Base-by-base conservation (phyloP, 2,329 filamentous ascomycete genomes). In the Trichoderma polysporum region DNA sequence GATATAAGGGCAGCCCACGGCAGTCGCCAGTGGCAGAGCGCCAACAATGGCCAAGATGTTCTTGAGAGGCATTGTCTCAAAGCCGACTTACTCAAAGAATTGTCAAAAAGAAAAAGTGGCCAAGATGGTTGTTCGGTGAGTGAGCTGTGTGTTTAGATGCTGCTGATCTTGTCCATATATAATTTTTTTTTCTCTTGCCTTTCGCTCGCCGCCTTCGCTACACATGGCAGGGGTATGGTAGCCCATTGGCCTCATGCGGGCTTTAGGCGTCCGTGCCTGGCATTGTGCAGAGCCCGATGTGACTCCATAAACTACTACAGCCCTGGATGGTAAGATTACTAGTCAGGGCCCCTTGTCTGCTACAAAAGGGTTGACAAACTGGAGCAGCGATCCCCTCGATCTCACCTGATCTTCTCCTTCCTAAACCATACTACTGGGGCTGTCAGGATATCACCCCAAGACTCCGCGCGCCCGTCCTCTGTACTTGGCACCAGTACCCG, bases 1-100 rank as follows among this genome's bases (percentile, higher is more conserved):
- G 37, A 67, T 59, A 19, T 67, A 58, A 15, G 67, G 67, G 45
- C 67, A 68, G 15, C 29, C 27, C 10, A 56, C 52, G 2, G 67
- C 67, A n/a, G 64, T 29, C 35, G 67, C 58, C 8, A 68, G 63
- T 41, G 67, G 67, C 67, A 68, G 64, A 8, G 64, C 31, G 67
- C 58, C 53, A 31, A 54, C 67, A 37, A 68, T 66, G 37, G 54
- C 67, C 67, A 68, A 25, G 35, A 68, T 29, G 41, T 63, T 50
- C 27, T 56, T 45, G 66, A 68, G 66, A 61, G 66, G 49, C 62
- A 66, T 68, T 37, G 66, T 53, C 61, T 47, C 62, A 29, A 25
- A 54, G 57, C 57, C 41, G 29, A 37, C 31, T 37, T 33, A 12
- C 10, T 50, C n/a, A 37, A 39, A 15, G 33, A 39, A 10, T 29